A percentile compares a stretch with the other conserved stretches of the same genome.
Conservation (phyloP, 768 basidiomycete species). For the Filobasidium floriforme region DNA sequence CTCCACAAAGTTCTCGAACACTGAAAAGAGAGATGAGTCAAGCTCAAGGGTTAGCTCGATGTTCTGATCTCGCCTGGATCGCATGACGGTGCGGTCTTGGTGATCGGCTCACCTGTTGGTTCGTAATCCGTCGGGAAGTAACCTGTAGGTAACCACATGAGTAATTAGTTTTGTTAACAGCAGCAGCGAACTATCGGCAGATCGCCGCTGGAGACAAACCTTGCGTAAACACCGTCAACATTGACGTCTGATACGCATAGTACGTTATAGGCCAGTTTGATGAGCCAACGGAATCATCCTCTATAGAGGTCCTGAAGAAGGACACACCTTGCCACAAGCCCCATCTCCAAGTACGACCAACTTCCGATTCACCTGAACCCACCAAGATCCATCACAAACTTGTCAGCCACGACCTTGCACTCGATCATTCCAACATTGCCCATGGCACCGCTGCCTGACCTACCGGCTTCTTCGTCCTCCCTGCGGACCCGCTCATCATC, state of each 20-base stretch:
- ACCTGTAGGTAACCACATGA: slow-evolving; percentile 13
- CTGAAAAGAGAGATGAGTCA: slow-evolving; percentile 46
- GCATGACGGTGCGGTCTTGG: not conserved
- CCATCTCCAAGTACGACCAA: slow-evolving; percentile 94
- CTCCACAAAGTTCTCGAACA: slow-evolving; percentile 96
- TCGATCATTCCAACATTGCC: too few species aligned
- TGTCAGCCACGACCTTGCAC: too few species aligned
- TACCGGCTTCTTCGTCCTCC: not conserved
- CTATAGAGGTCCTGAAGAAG: not conserved
- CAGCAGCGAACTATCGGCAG: too few species aligned
- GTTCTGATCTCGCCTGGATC: not conserved
- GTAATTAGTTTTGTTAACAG: not conserved
- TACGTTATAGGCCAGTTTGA: not conserved
- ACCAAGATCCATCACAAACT: not conserved
- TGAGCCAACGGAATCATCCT: too few species aligned
- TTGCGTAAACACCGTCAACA: slow-evolving; percentile 24
- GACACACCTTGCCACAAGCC: slow-evolving; percentile 62
- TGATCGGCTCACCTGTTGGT: slow-evolving; percentile 33
- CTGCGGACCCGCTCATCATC: not conserved
- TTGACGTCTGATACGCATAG: slow-evolving; percentile 14
- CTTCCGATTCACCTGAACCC: slow-evolving; percentile 46
- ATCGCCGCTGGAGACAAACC: slow-evolving; percentile 80
- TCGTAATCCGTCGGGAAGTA: slow-evolving; percentile 28
- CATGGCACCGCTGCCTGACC: not conserved
- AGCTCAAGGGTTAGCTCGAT: not conserved